Base-by-base conservation (phyloP, 2,329 filamentous ascomycete species). In the Sarocladium brachiariae region DNA sequence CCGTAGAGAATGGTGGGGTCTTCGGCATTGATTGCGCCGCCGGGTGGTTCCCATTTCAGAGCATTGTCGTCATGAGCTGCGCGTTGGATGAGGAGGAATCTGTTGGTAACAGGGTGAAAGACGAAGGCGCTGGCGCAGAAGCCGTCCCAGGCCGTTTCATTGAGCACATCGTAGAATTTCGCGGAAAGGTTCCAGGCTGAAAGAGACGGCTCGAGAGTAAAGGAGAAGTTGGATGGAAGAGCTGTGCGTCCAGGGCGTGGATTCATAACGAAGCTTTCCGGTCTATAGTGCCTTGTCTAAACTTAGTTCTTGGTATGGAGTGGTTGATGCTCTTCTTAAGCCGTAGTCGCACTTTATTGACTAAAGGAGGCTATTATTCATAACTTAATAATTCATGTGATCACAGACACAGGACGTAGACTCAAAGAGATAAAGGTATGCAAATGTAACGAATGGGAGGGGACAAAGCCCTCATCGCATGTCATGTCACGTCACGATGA, bases 21-120 rank as follows among this genome's bases (percentile, higher is more conserved):
- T 1, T 61, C 59, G 0, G 58, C 49, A 46, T 77, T 75, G 35
- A 69, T 68, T 1, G 63, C 69, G n/a, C 75, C 75, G 19, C 75
- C 75, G 1, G 75, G 74, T 1, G 68, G 54, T 52, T 78, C 75
- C 75, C 75, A 78, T 3, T 55, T 59, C 51, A 67, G 59, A 2
- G 74, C 73, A 62, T 70, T 67, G 50, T 61, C 70, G 60, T 76
- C 73, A 54, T 66, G 61, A 4, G 65, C 54, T 24, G 71, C 69
- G 57, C 74, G 71, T 57, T 74, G 73, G 9, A 77, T 56, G 18
- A 77, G 68, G 2, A 76, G 70, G 45, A 76, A 59, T 31, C 64
- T 61, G 50, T 58, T 51, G 5, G 23, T 45, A 18, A 19, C 35
- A 34, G 55, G 14, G 58, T 67, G 57, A 51, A 70, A 69, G 52